Evolutionary conservation across 1,139 yeast genomes (phyloP).

Genomic region (Blastobotrys indianensis): DNA sequence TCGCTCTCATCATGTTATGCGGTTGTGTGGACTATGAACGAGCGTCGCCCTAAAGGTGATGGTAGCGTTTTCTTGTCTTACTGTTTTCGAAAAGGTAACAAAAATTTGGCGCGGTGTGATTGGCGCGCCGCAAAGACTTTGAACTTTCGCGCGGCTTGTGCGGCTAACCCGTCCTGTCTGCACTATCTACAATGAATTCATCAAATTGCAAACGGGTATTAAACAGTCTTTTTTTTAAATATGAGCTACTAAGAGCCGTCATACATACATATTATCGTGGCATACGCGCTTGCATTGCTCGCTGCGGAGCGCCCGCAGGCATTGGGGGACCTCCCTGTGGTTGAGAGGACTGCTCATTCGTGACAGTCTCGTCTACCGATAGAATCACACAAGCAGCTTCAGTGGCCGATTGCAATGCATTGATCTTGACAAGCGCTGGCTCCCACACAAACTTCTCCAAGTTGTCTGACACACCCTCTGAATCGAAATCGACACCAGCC

Average conservation of each 20-base stretch:
- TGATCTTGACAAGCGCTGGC: slow-evolving; percentile 88
- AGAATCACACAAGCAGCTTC: slow-evolving; percentile 92
- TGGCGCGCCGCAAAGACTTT: too few species aligned
- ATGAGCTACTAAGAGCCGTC: too few species aligned
- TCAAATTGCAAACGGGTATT: too few species aligned
- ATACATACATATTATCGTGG: slow-evolving; percentile 15
- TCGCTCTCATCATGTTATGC: slow-evolving; percentile 45
- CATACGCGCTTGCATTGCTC: slow-evolving; percentile 18
- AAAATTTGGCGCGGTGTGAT: too few species aligned
- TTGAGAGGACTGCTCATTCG: slow-evolving; percentile 55
- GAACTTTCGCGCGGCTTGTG: too few species aligned
- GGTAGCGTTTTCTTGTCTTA: too few species aligned
- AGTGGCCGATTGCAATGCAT: slow-evolving; percentile 94
- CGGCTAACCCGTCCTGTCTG: too few species aligned
- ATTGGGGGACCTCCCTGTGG: slow-evolving; percentile 31
- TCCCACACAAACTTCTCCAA: slow-evolving; percentile 93
- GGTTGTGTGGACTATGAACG: too few species aligned
- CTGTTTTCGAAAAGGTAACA: too few species aligned
- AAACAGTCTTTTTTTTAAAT: too few species aligned
- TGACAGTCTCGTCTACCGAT: slow-evolving; percentile 93
- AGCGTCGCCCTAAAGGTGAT: too few species aligned
- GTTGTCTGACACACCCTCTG: slow-evolving; percentile 77
- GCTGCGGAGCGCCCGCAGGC: slow-evolving; percentile 25
- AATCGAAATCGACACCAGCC: slow-evolving; percentile 88
- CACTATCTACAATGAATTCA: too few species aligned